Conservation (phyloP, 1,284 basidiomycete species). For the Megacollybia platyphylla region DNA sequence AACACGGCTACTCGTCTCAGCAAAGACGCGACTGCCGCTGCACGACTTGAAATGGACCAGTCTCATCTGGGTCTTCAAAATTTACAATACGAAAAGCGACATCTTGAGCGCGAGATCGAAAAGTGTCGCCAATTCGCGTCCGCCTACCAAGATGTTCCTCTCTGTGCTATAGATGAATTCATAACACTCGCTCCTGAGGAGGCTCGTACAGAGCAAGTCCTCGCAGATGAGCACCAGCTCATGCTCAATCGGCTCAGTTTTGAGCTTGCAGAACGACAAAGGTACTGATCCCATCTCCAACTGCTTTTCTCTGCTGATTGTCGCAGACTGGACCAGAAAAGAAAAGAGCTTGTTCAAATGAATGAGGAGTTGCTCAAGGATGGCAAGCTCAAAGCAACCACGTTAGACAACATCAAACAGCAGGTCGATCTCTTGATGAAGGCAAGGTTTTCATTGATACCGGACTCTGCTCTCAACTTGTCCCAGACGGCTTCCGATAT, state of each 20-base stretch:
- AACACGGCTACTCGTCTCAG: conserved; percentile 54
- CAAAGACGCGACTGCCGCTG: conserved; percentile 63
- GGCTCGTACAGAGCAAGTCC: conserved; percentile 42
- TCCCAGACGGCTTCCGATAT: conserved; percentile 8
- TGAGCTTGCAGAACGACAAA: conserved; percentile 69
- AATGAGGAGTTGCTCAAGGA: conserved; percentile 68
- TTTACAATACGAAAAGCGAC: conserved; percentile 70
- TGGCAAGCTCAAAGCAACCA: conserved; percentile 49
- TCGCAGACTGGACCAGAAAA: conserved; percentile 48
- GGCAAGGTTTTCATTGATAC: conserved; percentile 20
- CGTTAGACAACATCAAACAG: conserved; percentile 60
- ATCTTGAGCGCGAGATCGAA: conserved; percentile 75
- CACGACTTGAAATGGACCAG: conserved; percentile 73
- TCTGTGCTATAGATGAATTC: conserved; percentile 59
- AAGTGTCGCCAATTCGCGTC: conserved; percentile 81
- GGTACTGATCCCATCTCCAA: conserved; percentile 27
- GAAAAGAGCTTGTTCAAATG: conserved; percentile 47
- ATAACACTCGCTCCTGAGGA: conserved; percentile 51
- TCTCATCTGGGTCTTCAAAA: conserved; percentile 73
- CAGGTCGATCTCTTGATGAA: conserved; percentile 67
- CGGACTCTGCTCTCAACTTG: conserved; percentile 3
- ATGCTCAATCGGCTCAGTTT: conserved; percentile 75
- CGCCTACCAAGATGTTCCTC: conserved; percentile 62
- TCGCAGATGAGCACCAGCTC: conserved; percentile 60
- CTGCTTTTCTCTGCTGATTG: conserved; percentile 1